Percentiles rank a stretch among this genome's conserved stretches.
Conservation (phyloP, 805 yeast species). For the Teunomyces atbi region DNA sequence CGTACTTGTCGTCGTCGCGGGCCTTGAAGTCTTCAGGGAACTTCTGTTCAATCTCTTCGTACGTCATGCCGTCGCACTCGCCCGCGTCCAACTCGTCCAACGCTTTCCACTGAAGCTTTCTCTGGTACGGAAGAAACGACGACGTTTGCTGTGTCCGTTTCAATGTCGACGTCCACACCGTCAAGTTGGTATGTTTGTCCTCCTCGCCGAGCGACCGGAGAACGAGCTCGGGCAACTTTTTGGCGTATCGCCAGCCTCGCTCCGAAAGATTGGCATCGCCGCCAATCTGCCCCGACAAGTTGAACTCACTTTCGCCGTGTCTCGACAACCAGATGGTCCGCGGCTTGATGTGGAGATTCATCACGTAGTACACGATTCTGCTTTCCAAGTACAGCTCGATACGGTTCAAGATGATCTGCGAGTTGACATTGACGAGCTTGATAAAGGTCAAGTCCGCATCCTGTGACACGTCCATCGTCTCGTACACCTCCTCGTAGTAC, state of each 20-base stretch:
- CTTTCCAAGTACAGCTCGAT: constrained; percentile 88
- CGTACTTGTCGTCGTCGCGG: constrained; percentile 93
- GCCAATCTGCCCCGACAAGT: constrained; percentile 91
- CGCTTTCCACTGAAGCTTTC: constrained; percentile 90
- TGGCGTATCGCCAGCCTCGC: constrained; percentile 82
- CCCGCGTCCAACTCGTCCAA: constrained; percentile 97
- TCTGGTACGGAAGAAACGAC: constrained; percentile 69
- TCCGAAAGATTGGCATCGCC: constrained; percentile 87
- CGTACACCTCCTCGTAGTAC: constrained; percentile 71
- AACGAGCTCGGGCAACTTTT: constrained; percentile 75
- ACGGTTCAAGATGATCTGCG: constrained; percentile 83
- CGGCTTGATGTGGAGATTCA: constrained; percentile 93
- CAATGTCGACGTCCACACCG: constrained; percentile 95
- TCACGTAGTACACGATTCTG: constrained; percentile 89
- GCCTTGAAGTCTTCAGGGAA: constrained; percentile 96
- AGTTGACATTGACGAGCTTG: constrained; percentile 81
- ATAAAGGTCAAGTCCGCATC: constrained; percentile 77
- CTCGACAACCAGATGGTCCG: constrained; percentile 90
- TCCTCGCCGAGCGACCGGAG: constrained; percentile 60
- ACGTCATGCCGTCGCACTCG: constrained; percentile 92
- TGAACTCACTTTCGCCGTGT: constrained; percentile 93
- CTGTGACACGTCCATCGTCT: constrained; percentile 58
- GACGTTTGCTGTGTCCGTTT: constrained; percentile 93
- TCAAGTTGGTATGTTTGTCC: constrained; percentile 52
- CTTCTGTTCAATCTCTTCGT: constrained; percentile 79